Evolutionary conservation across 139 green algal species (phyloP).

Genomic region (Ettlia oleoabundans): DNA sequence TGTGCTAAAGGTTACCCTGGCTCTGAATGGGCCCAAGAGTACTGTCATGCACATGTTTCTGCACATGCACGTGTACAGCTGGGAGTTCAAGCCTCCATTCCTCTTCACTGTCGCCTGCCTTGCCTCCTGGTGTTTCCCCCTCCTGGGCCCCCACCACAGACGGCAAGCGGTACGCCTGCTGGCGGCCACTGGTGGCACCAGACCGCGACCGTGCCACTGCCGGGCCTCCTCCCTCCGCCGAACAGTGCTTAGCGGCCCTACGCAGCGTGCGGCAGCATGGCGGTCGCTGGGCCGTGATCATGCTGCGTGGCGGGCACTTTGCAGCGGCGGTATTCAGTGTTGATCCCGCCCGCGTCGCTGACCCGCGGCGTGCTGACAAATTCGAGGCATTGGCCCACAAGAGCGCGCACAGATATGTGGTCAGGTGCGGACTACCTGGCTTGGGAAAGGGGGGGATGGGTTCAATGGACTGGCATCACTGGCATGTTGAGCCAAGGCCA

Average conservation of each 20-base stretch:
- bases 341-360: conserved; percentile 8
- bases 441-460: background rate
- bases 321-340: conserved; percentile 34
- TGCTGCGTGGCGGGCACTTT: conserved; percentile 79
- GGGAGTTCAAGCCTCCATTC: too few relatives aligned
- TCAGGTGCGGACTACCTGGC: conserved; percentile 58
- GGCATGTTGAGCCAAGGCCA: too few relatives aligned
- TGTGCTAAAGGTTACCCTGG: too few relatives aligned
- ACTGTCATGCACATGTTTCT: too few relatives aligned
- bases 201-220: conserved; percentile 46
- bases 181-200: conserved; percentile 69
- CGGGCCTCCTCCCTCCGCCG: background rate
- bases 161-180: conserved; percentile 64
- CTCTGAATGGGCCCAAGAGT: too few relatives aligned
- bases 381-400: conserved; percentile 65
- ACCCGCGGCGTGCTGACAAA: conserved; percentile 36
- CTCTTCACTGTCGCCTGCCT: too few relatives aligned
- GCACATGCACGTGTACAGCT: too few relatives aligned
- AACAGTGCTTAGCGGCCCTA: conserved; percentile 42
- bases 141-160: conserved; percentile 30
- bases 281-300: conserved; percentile 49
- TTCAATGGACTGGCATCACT: too few relatives aligned
- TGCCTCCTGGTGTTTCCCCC: too few relatives aligned
- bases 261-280: conserved; percentile 44
- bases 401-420: conserved; percentile 89